These are phyloP conservation scores for Candida gigantensis DNA, from an alignment of 1,139 yeast genomes.

Conservation along the genomic window DNA sequence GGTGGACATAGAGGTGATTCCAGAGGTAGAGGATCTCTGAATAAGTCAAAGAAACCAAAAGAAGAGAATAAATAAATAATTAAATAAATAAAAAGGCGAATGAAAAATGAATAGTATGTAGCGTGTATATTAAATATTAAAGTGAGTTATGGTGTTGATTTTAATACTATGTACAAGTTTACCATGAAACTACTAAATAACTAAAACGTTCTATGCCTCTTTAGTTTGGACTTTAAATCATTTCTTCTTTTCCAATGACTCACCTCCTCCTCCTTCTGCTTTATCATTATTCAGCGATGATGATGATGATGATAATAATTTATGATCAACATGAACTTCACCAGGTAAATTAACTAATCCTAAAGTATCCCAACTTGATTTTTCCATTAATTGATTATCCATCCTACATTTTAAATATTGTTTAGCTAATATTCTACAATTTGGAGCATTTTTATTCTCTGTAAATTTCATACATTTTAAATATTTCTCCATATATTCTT, in stretches of 20 bases:
- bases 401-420: conserved; percentile 82
- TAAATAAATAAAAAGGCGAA: no score
- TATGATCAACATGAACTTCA: conserved; percentile 29
- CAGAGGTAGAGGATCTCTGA: no score
- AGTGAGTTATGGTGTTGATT: neutral
- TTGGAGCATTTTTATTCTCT: conserved; percentile 81
- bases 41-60: no score
- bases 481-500: conserved; percentile 70
- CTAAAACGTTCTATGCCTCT: no score
- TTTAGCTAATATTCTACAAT: conserved; percentile 83
- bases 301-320: no score
- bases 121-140: neutral
- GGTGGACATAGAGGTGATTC: conserved; percentile 17
- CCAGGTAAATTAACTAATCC: conserved; percentile 70
- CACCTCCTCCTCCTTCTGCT: no score
- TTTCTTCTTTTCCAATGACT: no score
- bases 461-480: conserved; percentile 77
- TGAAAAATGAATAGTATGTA: no score
- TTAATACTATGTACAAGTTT: conserved; percentile 1
- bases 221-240: no score
- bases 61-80: no score
- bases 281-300: no score
- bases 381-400: conserved; percentile 86
- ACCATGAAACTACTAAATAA: neutral
- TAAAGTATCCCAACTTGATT: conserved; percentile 76